Base-by-base conservation (phyloP, 2,329 filamentous ascomycete genomes). In the Incumbomyces delicatus region DNA sequence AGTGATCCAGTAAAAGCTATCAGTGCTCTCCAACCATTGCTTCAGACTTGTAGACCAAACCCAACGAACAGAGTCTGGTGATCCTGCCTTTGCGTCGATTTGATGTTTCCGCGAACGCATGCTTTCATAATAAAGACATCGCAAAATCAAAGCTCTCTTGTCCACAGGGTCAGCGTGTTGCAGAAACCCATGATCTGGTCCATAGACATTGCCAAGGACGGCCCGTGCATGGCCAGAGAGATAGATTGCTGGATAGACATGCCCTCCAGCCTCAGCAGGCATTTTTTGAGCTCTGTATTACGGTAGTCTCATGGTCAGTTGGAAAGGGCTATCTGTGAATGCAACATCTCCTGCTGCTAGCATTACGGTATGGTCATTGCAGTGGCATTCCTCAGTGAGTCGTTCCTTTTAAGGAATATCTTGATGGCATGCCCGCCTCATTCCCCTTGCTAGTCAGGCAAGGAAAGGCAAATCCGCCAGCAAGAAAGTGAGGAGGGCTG, bases 1-100 rank as follows among this genome's bases (percentile, higher is more conserved):
- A 14, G 36, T 40, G 22, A 46, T 46, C 44, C 44, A 46, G 37
- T 32, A 46, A 14, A 41, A 40, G 36, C n/a, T 41, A 11, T 34
- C 36, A 20, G 20, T n/a, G 17, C 36, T n/a, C 13, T 22, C n/a
- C n/a, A 46, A 30, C 44, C 44, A 46, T 6, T 7, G 6, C 11
- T 7, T 8, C 29, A 45, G 38, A 7, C 18, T 31, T 10, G 42
- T 45, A 7, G 17, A 16, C 33, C 34, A 45, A 13, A 45, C 22
- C 42, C 42, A 45, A 16, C 38, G 14, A 17, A 45, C 20, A 18
- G 20, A 45, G 14, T 38, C 17, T n/a, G 42, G 42, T 14, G 42
- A 45, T n/a, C 33, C 22, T 16, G 42, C 42, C 30, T 27, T 38
- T 10, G 17, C 33, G 18, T 30, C 20, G 22, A 45, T 45, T 8